These are phyloP conservation scores for Geoglossum glabrum DNA, from an alignment of 495 filamentous ascomycete species.

Conservation along the genomic window DNA sequence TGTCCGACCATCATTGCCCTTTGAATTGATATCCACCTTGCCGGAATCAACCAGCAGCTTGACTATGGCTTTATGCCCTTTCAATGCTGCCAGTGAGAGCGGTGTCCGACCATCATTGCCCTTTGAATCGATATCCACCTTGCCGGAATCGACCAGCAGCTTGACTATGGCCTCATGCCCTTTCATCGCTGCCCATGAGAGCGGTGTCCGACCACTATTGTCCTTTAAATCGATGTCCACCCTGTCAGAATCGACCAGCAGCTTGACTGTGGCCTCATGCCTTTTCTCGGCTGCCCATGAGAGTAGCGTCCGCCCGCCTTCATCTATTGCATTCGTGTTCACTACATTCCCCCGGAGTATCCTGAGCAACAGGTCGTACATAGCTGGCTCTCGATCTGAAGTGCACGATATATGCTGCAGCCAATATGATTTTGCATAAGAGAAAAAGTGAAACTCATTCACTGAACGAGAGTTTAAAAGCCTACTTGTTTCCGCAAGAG, in stretches of 20 bases:
- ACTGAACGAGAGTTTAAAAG: constrained; percentile 4
- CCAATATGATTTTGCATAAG: constrained; percentile 15
- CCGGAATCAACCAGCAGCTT: too few relatives aligned
- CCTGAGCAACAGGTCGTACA: constrained; percentile 11
- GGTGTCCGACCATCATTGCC: neutral
- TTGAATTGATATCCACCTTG: too few relatives aligned
- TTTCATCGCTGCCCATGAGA: too few relatives aligned
- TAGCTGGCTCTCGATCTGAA: constrained; percentile 3
- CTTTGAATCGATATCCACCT: neutral
- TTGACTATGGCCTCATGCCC: constrained; percentile 6
- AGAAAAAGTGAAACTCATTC: constrained; percentile 11
- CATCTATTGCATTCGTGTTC: neutral
- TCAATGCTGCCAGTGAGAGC: neutral
- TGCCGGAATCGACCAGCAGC: constrained; percentile 1
- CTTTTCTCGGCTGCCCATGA: constrained; percentile 1
- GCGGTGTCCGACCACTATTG: constrained; percentile 3
- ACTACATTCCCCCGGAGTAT: constrained; percentile 10
- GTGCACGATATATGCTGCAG: constrained; percentile 6
- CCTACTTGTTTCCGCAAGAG: constrained; percentile 12
- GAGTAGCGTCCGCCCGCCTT: neutral
- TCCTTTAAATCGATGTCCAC: constrained; percentile 4
- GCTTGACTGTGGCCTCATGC: constrained; percentile 2
- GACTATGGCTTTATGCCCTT: too few relatives aligned
- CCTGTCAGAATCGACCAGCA: constrained; percentile 4
- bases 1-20: too few relatives aligned